These are phyloP conservation scores for Verbena officinalis DNA, from an alignment of 257 asterid species.

Conservation along the genomic window DNA sequence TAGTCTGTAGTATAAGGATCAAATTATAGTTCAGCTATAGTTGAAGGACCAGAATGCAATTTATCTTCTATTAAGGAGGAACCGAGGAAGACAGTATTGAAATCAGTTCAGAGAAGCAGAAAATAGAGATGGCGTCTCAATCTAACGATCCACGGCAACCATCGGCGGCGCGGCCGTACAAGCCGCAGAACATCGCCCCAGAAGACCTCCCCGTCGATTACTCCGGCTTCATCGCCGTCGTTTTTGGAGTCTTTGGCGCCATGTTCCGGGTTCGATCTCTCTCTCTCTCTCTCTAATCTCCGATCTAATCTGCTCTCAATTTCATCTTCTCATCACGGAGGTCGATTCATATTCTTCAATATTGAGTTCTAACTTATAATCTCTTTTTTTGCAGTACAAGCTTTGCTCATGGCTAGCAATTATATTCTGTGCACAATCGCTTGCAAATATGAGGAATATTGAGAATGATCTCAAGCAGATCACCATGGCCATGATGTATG, in stretches of 20 bases:
- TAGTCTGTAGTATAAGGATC: too few species aligned
- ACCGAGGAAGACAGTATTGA: too few species aligned
- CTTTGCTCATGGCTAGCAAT: constrained; percentile 91
- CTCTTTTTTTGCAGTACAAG: constrained; percentile 64
- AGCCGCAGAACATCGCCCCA: constrained; percentile 44
- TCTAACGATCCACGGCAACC: constrained; percentile 65
- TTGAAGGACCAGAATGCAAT: too few species aligned
- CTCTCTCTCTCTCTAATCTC: constrained; percentile 5
- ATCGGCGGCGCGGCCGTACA: constrained; percentile 62
- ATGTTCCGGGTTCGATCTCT: constrained; percentile 37
- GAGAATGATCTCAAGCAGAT: constrained; percentile 97
- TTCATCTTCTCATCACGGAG: background rate
- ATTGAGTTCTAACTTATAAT: too few species aligned
- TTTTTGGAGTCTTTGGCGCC: constrained; percentile 82
- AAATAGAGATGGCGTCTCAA: constrained; percentile 51
- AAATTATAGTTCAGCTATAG: too few species aligned
- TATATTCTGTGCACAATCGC: constrained; percentile 84
- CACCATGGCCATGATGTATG: constrained; percentile 99
- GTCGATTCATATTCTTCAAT: too few species aligned
- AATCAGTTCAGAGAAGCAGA: too few species aligned
- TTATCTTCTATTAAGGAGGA: too few species aligned
- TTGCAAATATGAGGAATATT: constrained; percentile 87
- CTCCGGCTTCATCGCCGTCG: constrained; percentile 82
- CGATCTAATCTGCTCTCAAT: constrained; percentile 22
- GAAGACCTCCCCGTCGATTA: constrained; percentile 82